A percentile compares a stretch with the other conserved stretches of the same genome.
Conservation (phyloP, 2,329 filamentous ascomycete species). For the Chrysosporium queenslandicum region DNA sequence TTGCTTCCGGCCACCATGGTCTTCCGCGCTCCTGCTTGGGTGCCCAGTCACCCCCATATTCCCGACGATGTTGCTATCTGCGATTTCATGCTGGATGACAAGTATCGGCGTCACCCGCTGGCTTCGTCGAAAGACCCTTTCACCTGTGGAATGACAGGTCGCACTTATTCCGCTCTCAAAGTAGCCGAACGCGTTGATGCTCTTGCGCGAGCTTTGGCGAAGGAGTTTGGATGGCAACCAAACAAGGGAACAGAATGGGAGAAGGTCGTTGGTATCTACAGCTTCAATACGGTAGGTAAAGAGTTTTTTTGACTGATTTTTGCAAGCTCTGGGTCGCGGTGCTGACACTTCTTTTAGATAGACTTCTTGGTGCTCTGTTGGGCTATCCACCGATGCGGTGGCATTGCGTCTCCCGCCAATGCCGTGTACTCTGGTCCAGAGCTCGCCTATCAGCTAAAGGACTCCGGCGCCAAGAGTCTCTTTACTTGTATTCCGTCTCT, state of each 20-base stretch:
- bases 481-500: slow-evolving; percentile 63
- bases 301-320: neutral
- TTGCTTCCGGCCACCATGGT: slow-evolving; percentile 32
- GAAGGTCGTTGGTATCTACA: slow-evolving; percentile 66
- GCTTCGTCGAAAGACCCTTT: slow-evolving; percentile 58
- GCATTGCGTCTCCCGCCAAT: slow-evolving; percentile 63
- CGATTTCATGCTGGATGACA: slow-evolving; percentile 67
- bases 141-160: slow-evolving; percentile 65
- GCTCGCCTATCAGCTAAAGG: slow-evolving; percentile 60
- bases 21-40: slow-evolving; percentile 35
- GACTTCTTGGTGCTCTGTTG: slow-evolving; percentile 65
- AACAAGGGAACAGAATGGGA: slow-evolving; percentile 69
- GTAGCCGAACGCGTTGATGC: slow-evolving; percentile 56
- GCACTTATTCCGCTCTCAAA: slow-evolving; percentile 53
- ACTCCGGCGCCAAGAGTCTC: slow-evolving; percentile 57
- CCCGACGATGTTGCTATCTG: slow-evolving; percentile 65
- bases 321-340: no score
- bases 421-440: slow-evolving; percentile 62
- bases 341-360: slow-evolving; percentile 42
- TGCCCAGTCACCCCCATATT: slow-evolving; percentile 42
- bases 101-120: slow-evolving; percentile 56
- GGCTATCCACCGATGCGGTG: slow-evolving; percentile 64
- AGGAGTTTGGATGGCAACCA: slow-evolving; percentile 60
- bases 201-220: slow-evolving; percentile 57
- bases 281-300: slow-evolving; percentile 60